phyloP scores from a whole-genome alignment of 257 asterid species.

The Solanum chilense region DNA sequence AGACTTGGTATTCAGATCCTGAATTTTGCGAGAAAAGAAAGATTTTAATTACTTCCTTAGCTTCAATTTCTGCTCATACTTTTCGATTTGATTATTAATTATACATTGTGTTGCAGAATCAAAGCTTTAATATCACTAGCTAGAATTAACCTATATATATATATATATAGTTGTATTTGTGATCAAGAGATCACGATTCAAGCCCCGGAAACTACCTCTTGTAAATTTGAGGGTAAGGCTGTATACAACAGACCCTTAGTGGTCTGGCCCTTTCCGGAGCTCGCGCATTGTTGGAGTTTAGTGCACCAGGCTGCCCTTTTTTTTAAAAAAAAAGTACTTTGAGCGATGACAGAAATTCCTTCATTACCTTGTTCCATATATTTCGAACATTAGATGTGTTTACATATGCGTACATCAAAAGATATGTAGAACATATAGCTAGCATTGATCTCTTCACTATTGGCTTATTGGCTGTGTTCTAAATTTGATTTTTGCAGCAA shows the following conservation, averaged over 20 bases:
- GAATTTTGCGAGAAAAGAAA: constrained; percentile 30
- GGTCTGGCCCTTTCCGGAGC: no score
- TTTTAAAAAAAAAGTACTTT: no score
- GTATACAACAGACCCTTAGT: no score
- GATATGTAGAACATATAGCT: neutral
- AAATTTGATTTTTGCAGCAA: neutral
- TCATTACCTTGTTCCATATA: no score
- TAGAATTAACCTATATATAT: no score
- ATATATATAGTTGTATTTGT: neutral
- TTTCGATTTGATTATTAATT: neutral
- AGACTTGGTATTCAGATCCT: constrained; percentile 57
- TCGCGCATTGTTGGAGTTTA: no score
- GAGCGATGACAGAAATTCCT: neutral
- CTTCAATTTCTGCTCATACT: neutral
- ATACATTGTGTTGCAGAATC: neutral
- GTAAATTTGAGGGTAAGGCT: no score
- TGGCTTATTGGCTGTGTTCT: neutral
- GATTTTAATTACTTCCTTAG: constrained; percentile 1
- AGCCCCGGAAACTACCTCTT: no score
- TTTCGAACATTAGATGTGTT: no score
- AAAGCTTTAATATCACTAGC: neutral
- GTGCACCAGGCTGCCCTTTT: no score
- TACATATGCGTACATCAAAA: no score
- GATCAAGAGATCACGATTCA: no score
- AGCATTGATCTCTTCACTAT: neutral